Evolutionary conservation across 2,329 filamentous ascomycete species (phyloP).

Genomic region (Botryotinia convoluta): DNA sequence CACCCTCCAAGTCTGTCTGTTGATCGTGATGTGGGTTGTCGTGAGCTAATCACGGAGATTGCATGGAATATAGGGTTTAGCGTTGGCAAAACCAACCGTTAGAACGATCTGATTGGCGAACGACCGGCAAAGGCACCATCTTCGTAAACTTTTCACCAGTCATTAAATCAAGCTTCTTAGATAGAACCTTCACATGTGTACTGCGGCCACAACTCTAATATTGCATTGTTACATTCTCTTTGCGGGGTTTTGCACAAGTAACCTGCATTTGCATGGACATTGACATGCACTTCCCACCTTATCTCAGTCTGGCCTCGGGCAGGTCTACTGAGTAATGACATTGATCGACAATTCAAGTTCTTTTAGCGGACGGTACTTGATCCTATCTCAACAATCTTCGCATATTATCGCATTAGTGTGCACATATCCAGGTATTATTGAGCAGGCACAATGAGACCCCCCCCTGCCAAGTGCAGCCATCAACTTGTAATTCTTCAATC

Average conservation of each 20-base stretch:
- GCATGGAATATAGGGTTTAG: constrained; percentile 7
- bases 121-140: background rate
- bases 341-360: background rate
- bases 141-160: background rate
- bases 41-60: background rate
- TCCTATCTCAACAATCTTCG: background rate
- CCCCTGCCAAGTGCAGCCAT: constrained; percentile 7
- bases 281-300: background rate
- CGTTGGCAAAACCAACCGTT: background rate
- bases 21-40: background rate
- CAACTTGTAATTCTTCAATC: background rate
- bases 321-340: background rate
- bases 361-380: background rate
- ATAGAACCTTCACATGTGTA: constrained; percentile 4
- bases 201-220: constrained; percentile 7
- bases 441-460: background rate
- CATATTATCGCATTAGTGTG: background rate
- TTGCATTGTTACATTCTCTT: constrained; percentile 8
- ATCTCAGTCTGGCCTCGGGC: background rate
- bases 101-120: background rate
- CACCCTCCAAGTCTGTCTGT: background rate
- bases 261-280: background rate
- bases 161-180: background rate
- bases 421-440: background rate
- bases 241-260: background rate